Evolutionary conservation across 2,329 filamentous ascomycete genomes (phyloP).

Genomic region (Colletotrichum echinochloae): DNA sequence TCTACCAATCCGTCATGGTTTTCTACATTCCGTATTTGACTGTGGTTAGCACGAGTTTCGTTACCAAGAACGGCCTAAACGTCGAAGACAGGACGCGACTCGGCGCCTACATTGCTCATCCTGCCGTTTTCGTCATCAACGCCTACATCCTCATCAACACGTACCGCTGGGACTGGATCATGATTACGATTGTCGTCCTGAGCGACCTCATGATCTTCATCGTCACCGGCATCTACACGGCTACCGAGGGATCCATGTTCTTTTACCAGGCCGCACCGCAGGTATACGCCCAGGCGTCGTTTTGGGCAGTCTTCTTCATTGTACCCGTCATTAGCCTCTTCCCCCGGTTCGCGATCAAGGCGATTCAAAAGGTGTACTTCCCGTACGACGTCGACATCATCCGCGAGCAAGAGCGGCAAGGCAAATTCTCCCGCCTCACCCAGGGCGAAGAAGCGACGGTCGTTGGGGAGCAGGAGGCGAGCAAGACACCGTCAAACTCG

Average conservation of each 20-base stretch:
- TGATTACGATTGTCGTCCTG: conserved; percentile 82
- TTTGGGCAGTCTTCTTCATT: conserved; percentile 87
- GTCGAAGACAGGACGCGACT: conserved; percentile 85
- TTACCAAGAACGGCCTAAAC: conserved; percentile 78
- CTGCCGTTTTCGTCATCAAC: conserved; percentile 90
- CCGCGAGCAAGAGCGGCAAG: conserved; percentile 87
- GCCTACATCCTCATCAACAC: conserved; percentile 95
- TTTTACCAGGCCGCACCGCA: conserved; percentile 84
- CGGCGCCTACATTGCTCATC: conserved; percentile 87
- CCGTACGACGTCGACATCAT: conserved; percentile 96
- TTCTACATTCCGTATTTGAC: conserved; percentile 94
- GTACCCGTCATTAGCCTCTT: conserved; percentile 86
- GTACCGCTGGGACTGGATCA: conserved; percentile 98
- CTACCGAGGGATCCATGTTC: conserved; percentile 49
- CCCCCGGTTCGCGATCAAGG: conserved; percentile 88
- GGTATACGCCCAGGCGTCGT: conserved; percentile 83
- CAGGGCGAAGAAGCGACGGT: conserved; percentile 45
- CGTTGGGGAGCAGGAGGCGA: conserved; percentile 42
- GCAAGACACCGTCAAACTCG: conserved; percentile 60
- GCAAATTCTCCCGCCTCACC: conserved; percentile 82
- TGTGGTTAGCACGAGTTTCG: conserved; percentile 76
- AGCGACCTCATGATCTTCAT: conserved; percentile 92
- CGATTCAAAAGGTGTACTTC: conserved; percentile 92
- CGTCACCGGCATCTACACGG: conserved; percentile 90
- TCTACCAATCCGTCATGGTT: conserved; percentile 93